Evolutionary conservation across 106 monocot species (phyloP), one percentile per base, ranked within the genome.

Genomic region (Allium sativum): DNA sequence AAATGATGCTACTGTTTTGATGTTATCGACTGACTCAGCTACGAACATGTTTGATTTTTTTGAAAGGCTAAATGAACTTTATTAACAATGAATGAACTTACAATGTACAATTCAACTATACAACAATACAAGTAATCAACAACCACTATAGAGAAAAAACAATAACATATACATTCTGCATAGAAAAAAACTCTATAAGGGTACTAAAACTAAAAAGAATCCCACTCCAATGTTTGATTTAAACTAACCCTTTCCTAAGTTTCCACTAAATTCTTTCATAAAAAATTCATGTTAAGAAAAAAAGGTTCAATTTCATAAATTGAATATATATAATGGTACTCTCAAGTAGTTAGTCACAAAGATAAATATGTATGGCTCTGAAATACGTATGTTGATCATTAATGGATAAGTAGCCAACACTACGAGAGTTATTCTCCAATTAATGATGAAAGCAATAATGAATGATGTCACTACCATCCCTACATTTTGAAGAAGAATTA

Each of bases 41-140:
- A 91, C 96, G 18, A 98, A 69, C 96, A 91, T 98, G 74, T 98
- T 98, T 8, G n/a, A n/a, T n/a, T n/a, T n/a, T n/a, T n/a, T n/a
- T n/a, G n/a, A n/a, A n/a, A n/a, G n/a, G n/a, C n/a, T n/a, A n/a
- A n/a, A n/a, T n/a, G n/a, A n/a, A n/a, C n/a, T n/a, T n/a, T n/a
- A n/a, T n/a, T n/a, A n/a, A n/a, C n/a, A n/a, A n/a, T n/a, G n/a
- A n/a, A n/a, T n/a, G n/a, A n/a, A n/a, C n/a, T n/a, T n/a, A n/a
- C n/a, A n/a, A n/a, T n/a, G n/a, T n/a, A n/a, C n/a, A n/a, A n/a
- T n/a, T n/a, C n/a, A n/a, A n/a, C n/a, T n/a, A n/a, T n/a, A n/a
- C n/a, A n/a, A n/a, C n/a, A n/a, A n/a, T n/a, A n/a, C n/a, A n/a
- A n/a, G n/a, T n/a, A n/a, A n/a, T n/a, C n/a, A n/a, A n/a, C n/a